phyloP scores from a whole-genome alignment of 495 filamentous ascomycete genomes.

The Tetracladium setigerum region DNA sequence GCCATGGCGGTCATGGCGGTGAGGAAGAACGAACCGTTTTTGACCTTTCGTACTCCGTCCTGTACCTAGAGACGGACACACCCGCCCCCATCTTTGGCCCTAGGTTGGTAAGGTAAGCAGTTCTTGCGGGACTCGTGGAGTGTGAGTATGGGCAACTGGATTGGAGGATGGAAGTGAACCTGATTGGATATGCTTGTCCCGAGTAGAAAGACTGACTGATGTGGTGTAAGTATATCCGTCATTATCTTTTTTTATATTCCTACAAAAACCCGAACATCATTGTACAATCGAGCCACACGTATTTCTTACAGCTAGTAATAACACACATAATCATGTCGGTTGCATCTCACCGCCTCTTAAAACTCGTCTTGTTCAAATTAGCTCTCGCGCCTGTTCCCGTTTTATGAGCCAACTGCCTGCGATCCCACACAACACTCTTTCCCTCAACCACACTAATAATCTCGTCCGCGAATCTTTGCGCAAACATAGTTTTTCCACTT shows the following conservation, averaged over 20 bases:
- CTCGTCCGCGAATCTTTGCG: slow-evolving; percentile 78
- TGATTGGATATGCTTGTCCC: no score
- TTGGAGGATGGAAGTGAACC: no score
- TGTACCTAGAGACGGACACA: no score
- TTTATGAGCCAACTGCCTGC: slow-evolving; percentile 64
- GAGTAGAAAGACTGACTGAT: no score
- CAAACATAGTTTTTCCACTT: slow-evolving; percentile 55
- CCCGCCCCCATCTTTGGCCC: no score
- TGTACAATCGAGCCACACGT: not conserved
- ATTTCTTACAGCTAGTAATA: not conserved
- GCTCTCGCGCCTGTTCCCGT: slow-evolving; percentile 60
- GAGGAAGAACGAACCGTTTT: no score
- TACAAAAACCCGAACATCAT: not conserved
- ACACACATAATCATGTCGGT: slow-evolving; percentile 8
- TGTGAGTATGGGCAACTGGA: no score
- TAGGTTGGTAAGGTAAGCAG: no score
- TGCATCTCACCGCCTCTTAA: slow-evolving; percentile 8
- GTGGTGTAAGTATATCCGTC: no score
- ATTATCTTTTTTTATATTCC: not conserved
- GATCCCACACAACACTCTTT: slow-evolving; percentile 73
- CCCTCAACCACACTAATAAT: slow-evolving; percentile 85
- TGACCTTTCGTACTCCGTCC: no score
- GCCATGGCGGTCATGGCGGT: no score
- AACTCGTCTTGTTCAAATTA: slow-evolving; percentile 50
- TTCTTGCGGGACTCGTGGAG: no score